Base-by-base conservation (phyloP, 148 eudicot species). In the Rhododendron ferrugineum region DNA sequence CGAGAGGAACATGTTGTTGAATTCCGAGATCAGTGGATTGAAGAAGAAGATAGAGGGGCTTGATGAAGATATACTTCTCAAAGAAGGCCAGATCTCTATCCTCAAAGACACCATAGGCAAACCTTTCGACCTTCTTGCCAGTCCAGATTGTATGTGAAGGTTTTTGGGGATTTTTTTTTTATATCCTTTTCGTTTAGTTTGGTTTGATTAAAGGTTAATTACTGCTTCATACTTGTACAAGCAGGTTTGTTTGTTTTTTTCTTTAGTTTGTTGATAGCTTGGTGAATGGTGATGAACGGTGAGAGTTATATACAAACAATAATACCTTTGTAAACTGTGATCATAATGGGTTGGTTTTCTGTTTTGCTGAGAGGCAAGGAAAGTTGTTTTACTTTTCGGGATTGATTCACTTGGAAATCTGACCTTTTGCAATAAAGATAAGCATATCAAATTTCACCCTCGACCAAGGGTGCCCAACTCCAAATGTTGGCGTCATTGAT, bases 31-130 rank as follows among this genome's bases (percentile, higher is more conserved):
- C 73, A 92, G 86, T 49, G 47, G 86, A 56, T 66, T 95, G 87
- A 96, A 92, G 90, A 96, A 92, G 96, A 95, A 90, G 82, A 88
- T 96, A 28, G 98, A 95, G 83, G 86, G 86, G 3, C 96, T 94
- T 4, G 99, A 96, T 34, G 99, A 96, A 89, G 98, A 94, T 66
- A 73, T 96, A 85, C 95, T 95, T 44, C 52, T 95, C 7, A 96
- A 93, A 90, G 99, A 96, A 90, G 99, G 99, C 49, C 96, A 96
- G 89, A 95, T 95, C 77, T 83, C 94, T 36, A 95, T 96, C 74
- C 85, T 96, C 18, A 94, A 90, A 83, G 99, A 96, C 88, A 79
- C 88, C 30, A 11, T 94, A 47, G 93, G 92, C 72, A 93, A 93
- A 82, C 94, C 99, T 58, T 94, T 95, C 76, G 95, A 95, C 87